Evolutionary conservation across 139 green algal genomes (phyloP).

Genomic region (Diplosphaera chodatii): DNA sequence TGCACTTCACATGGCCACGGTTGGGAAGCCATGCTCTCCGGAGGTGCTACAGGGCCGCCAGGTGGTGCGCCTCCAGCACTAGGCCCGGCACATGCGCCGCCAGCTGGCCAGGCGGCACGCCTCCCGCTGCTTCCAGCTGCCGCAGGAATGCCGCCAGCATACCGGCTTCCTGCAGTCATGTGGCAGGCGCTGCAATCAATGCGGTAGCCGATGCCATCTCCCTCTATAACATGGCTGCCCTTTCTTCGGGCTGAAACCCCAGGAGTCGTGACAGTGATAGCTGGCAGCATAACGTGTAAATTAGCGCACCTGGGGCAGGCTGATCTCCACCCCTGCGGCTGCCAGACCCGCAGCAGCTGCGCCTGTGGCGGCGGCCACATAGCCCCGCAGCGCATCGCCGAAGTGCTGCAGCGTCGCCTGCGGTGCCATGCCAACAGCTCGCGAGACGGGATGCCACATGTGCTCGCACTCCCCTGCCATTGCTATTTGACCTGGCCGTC

Average conservation of each 20-base stretch:
- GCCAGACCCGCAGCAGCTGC: background rate
- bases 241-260: too few species aligned
- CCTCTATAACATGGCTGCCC: too few species aligned
- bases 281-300: too few species aligned
- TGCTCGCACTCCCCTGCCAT: too few species aligned
- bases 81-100: background rate
- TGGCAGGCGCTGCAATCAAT: too few species aligned
- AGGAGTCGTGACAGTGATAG: too few species aligned
- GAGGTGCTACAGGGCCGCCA: background rate
- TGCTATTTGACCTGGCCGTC: too few species aligned
- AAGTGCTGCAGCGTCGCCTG: slow-evolving; percentile 2
- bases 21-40: too few species aligned
- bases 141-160: background rate
- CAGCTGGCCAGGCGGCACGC: background rate
- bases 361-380: background rate
- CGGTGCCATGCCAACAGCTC: too few species aligned
- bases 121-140: background rate
- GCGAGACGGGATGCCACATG: too few species aligned
- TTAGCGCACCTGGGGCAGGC: background rate
- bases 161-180: background rate
- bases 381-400: background rate
- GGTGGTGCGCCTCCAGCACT: background rate
- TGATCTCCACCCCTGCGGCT: slow-evolving; percentile 3
- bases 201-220: too few species aligned
- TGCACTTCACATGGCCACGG: too few species aligned